Base-by-base conservation (phyloP, 2,329 filamentous ascomycete species). In the Fusarium agapanthi region DNA sequence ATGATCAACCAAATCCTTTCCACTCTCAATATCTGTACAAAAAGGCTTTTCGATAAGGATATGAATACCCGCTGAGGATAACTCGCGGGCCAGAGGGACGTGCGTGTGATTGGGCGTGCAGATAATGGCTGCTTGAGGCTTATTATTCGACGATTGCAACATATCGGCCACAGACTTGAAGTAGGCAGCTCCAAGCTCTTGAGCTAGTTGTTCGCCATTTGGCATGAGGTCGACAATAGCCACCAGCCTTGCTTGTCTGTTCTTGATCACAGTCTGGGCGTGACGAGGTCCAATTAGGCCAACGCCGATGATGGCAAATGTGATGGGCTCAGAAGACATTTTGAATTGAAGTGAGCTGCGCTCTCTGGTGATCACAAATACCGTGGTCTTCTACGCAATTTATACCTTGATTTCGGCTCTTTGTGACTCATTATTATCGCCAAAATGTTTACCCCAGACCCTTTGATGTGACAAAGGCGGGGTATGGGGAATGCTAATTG, bases 51-150 rank as follows among this genome's bases (percentile, higher is more conserved):
- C 89, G 26, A 89, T 83, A 1, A 90, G 81, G 2, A 89, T 81
- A 57, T 89, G 85, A n/a, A 90, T 78, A 2, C 84, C 85, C 1
- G 78, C 81, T 0, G 80, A 73, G 4, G 88, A 80, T 3, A 90
- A 80, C 43, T 86, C 81, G n/a, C 82, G 83, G 6, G 86, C 80
- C 3, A 90, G 67, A 0, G 84, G 55, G 9, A 88, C 87, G 65
- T 90, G 88, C 0, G 87, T 89, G 72, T 87, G 83, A 72, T 90
- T 90, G 6, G 88, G 88, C 0, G 88, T 90, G 81, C 88, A 89
- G 54, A 90, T 84, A 44, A 90, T 86, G 28, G 88, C 88, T 40
- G 85, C 88, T 54, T 88, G 83, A 16, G 87, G 86, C n/a, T 79
- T 81, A 47, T 79, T 81, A 43, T 78, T 45, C 12, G 71, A 35